phyloP scores from a whole-genome alignment of 164 flowering plant species.

The Sextonia rubra region DNA sequence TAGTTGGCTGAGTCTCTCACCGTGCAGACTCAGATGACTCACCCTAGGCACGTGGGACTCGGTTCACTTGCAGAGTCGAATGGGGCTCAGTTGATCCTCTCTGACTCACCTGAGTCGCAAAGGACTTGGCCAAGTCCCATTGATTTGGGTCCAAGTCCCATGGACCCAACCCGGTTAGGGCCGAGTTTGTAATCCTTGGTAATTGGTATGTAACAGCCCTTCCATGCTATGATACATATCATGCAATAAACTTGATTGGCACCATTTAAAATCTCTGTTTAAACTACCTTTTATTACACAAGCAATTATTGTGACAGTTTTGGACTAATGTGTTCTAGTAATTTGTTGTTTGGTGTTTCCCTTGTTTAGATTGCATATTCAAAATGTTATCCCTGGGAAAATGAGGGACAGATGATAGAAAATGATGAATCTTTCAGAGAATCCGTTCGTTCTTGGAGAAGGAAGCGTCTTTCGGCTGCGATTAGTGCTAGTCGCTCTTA shows the following conservation, averaged over 20 bases:
- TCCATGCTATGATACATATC: neutral
- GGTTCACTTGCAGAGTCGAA: too few relatives aligned
- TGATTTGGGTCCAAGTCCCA: too few relatives aligned
- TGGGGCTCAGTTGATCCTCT: too few relatives aligned
- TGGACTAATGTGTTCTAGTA: neutral
- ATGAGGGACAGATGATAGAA: constrained; percentile 21
- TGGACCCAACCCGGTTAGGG: too few relatives aligned
- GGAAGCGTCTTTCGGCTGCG: constrained; percentile 47
- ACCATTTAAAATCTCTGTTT: neutral
- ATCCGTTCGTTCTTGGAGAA: constrained; percentile 65
- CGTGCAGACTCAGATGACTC: too few relatives aligned
- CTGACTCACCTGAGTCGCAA: too few relatives aligned
- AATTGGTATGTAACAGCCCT: too few relatives aligned
- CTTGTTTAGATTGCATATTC: constrained; percentile 60
- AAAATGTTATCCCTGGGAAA: constrained; percentile 78
- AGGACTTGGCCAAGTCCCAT: too few relatives aligned
- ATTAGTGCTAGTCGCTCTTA: constrained; percentile 58
- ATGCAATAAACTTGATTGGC: neutral
- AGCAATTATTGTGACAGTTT: neutral
- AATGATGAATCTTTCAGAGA: constrained; percentile 37
- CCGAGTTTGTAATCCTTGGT: too few relatives aligned
- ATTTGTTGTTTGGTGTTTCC: neutral
- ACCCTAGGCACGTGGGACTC: too few relatives aligned
- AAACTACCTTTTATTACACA: neutral
- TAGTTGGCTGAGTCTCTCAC: too few relatives aligned